Evolutionary conservation across 176 grass and related monocot genomes (phyloP).

Genomic region (Zea luxurians): DNA sequence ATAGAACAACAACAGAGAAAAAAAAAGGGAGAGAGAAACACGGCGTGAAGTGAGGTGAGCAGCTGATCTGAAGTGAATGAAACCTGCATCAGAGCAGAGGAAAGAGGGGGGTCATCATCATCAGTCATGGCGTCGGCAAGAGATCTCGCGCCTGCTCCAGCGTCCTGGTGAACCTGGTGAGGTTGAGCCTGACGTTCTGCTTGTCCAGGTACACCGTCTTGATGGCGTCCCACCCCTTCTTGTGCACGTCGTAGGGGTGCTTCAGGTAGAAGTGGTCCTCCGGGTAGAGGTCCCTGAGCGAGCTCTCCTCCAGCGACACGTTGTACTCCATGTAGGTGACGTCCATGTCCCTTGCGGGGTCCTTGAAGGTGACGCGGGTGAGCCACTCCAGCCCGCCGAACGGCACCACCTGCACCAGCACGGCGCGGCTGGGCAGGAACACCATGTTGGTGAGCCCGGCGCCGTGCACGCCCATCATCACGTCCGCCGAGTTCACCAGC

Average conservation of each 20-base stretch:
- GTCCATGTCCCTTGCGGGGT: conserved; percentile 46
- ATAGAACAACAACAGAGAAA: not conserved
- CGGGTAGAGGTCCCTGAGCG: conserved; percentile 55
- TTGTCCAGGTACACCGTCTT: conserved; percentile 51
- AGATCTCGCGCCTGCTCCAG: conserved; percentile 43
- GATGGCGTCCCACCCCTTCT: conserved; percentile 54
- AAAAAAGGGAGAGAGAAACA: conserved; percentile 14
- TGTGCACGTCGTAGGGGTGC: conserved; percentile 53
- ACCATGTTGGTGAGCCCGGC: conserved; percentile 69
- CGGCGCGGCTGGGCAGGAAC: conserved; percentile 68
- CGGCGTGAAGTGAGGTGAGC: conserved; percentile 7
- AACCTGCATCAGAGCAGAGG: not conserved
- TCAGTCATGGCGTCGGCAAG: conserved; percentile 6
- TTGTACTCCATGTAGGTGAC: conserved; percentile 78
- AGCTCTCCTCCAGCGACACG: conserved; percentile 66
- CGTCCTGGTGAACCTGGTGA: conserved; percentile 43
- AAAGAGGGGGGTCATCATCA: not conserved
- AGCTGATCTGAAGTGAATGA: not conserved
- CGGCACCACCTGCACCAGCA: conserved; percentile 66
- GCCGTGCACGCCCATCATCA: conserved; percentile 75
- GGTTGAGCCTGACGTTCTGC: conserved; percentile 66
- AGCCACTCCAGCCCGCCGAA: conserved; percentile 57
- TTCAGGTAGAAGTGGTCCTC: conserved; percentile 54
- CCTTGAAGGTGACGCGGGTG: conserved; percentile 47
- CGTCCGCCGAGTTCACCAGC: conserved; percentile 69